phyloP scores from a whole-genome alignment of 2,329 filamentous ascomycete species.

The Thermochaetoides dissita region DNA sequence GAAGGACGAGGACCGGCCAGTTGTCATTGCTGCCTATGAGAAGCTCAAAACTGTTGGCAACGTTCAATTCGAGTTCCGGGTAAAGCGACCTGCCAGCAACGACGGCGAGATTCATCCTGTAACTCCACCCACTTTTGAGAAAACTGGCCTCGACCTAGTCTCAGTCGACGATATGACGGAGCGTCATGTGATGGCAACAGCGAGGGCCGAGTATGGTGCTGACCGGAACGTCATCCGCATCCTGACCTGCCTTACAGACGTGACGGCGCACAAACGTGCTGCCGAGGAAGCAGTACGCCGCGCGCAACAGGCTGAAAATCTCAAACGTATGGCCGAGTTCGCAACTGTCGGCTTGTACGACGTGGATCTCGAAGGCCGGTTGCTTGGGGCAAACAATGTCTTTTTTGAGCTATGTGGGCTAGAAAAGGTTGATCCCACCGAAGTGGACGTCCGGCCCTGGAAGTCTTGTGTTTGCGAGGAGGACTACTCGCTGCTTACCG shows the following conservation, averaged over 20 bases:
- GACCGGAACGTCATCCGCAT: constrained; percentile 31
- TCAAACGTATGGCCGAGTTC: constrained; percentile 39
- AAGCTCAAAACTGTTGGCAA: constrained; percentile 24
- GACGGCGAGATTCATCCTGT: not conserved
- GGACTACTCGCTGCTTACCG: constrained; percentile 27
- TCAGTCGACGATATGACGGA: constrained; percentile 21
- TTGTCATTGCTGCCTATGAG: constrained; percentile 28
- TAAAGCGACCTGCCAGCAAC: constrained; percentile 17
- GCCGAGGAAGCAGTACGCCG: constrained; percentile 34
- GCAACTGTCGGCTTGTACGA: constrained; percentile 43
- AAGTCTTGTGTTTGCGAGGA: constrained; percentile 30
- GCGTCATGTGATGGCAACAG: constrained; percentile 32
- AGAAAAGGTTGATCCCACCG: constrained; percentile 27
- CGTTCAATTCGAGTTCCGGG: constrained; percentile 34
- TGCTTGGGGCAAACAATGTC: constrained; percentile 37
- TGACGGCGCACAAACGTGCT: constrained; percentile 35
- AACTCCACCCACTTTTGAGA: constrained; percentile 23
- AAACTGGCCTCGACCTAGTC: constrained; percentile 21
- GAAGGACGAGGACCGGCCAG: constrained; percentile 31
- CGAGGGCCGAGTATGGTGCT: constrained; percentile 30
- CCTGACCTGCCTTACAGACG: constrained; percentile 36
- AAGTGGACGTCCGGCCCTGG: constrained; percentile 29
- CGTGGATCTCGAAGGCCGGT: constrained; percentile 34
- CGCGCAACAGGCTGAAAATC: constrained; percentile 37
- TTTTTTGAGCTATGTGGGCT: constrained; percentile 40